Percentiles rank a stretch among this genome's conserved stretches.
Evolutionary conservation across 2,329 filamentous ascomycete genomes (phyloP).

Genomic region (Diaporthe ampelina): DNA sequence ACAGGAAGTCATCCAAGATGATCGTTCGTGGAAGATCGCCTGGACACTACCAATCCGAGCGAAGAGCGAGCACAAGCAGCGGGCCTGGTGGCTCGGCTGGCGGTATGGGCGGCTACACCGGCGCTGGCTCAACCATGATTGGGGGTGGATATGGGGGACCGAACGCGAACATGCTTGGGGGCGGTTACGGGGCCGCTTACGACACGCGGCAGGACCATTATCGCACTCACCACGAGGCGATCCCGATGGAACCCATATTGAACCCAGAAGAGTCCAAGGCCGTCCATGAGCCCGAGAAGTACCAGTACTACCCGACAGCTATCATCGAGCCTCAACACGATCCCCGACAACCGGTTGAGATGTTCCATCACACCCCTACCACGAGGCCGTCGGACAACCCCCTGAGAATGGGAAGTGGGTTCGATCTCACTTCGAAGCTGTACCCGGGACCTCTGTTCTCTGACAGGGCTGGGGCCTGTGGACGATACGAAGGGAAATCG

Average conservation of each 20-base stretch:
- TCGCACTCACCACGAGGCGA: constrained; percentile 62
- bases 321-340: constrained; percentile 65
- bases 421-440: constrained; percentile 57
- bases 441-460: constrained; percentile 58
- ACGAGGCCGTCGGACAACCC: constrained; percentile 51
- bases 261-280: constrained; percentile 65
- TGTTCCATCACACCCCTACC: constrained; percentile 57
- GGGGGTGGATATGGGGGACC: constrained; percentile 55
- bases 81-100: constrained; percentile 76
- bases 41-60: constrained; percentile 82
- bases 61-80: constrained; percentile 77
- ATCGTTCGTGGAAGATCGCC: constrained; percentile 89
- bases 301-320: constrained; percentile 67
- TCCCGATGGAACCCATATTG: constrained; percentile 65
- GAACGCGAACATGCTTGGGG: constrained; percentile 56
- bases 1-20: constrained; percentile 82
- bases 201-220: constrained; percentile 59
- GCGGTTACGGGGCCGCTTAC: constrained; percentile 54
- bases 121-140: constrained; percentile 53
- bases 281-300: constrained; percentile 63
- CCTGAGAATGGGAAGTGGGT: constrained; percentile 49
- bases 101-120: constrained; percentile 65
- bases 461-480: constrained; percentile 54
- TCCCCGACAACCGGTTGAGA: constrained; percentile 60
- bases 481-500: constrained; percentile 67